These are phyloP conservation scores for Eucalyptus curtisii DNA, from an alignment of 345 rosid species.

Conservation along the genomic window DNA sequence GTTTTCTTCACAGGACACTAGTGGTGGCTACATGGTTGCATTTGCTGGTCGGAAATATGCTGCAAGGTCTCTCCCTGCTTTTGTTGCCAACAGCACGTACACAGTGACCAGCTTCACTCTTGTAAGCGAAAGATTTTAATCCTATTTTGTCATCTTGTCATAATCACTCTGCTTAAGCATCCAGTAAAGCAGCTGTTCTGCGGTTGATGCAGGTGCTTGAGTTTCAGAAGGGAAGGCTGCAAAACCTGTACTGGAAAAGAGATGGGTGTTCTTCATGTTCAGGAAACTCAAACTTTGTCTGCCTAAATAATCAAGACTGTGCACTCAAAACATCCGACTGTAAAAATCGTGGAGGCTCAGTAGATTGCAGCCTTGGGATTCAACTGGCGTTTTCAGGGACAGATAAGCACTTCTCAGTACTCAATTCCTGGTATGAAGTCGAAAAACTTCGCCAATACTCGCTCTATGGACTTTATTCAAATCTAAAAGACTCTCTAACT, in stretches of 20 bases:
- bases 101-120: conserved; percentile 89
- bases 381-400: conserved; percentile 97
- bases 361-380: conserved; percentile 92
- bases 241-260: conserved; percentile 92
- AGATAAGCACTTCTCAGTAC: conserved; percentile 70
- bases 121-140: conserved; percentile 26
- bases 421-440: conserved; percentile 97
- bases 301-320: conserved; percentile 81
- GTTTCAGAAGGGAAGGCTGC: conserved; percentile 83
- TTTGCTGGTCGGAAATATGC: conserved; percentile 97
- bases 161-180: not conserved
- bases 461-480: conserved; percentile 72
- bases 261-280: conserved; percentile 84
- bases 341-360: conserved; percentile 55
- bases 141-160: not conserved
- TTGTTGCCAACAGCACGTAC: conserved; percentile 64
- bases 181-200: not conserved
- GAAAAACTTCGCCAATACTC: conserved; percentile 90
- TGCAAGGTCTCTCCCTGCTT: conserved; percentile 74
- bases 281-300: conserved; percentile 41
- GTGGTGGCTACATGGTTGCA: conserved; percentile 95
- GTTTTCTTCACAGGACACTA: conserved; percentile 23
- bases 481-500: conserved; percentile 64
- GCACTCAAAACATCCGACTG: conserved; percentile 62
- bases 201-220: conserved; percentile 59